These are phyloP conservation scores for Quercus robur DNA, from an alignment of 306 rosid species.

Conservation along the genomic window DNA sequence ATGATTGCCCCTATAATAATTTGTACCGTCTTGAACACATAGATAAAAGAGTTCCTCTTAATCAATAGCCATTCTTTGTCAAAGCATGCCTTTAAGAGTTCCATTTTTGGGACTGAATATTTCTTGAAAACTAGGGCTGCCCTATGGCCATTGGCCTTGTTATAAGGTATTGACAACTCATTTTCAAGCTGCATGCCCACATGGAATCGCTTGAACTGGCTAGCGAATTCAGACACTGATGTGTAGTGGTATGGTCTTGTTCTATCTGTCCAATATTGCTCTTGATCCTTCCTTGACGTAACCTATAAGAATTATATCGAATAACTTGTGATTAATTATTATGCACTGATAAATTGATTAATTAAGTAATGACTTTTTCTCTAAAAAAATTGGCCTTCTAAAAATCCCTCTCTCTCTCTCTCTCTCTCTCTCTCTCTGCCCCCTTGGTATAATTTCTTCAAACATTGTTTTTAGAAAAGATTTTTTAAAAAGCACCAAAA, in stretches of 20 bases:
- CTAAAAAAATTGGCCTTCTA: no score
- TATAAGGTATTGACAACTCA: conserved; percentile 55
- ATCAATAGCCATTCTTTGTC: conserved; percentile 80
- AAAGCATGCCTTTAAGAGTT: conserved; percentile 65
- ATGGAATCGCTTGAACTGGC: conserved; percentile 61
- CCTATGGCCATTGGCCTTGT: conserved; percentile 53
- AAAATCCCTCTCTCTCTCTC: no score
- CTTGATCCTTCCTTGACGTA: conserved; percentile 86
- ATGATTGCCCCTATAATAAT: conserved; percentile 41
- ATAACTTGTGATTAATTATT: no score
- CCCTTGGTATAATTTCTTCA: no score
- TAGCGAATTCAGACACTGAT: conserved; percentile 61
- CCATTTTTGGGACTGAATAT: conserved; percentile 42
- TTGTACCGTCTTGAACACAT: conserved; percentile 69
- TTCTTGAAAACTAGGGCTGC: conserved; percentile 68
- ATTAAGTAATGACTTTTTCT: background rate
- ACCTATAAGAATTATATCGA: conserved; percentile 36
- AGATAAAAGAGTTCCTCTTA: conserved; percentile 66
- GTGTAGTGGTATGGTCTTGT: conserved; percentile 44
- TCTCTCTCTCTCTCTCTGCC: no score
- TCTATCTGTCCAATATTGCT: conserved; percentile 84
- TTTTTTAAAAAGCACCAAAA: no score
- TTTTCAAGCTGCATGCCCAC: conserved; percentile 45
- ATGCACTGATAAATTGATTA: background rate
- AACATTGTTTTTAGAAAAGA: no score